Percentiles rank a stretch among this genome's conserved stretches.
phyloP scores from a whole-genome alignment of 441 rosid genomes.

The Pelargonium fulgidum region DNA sequence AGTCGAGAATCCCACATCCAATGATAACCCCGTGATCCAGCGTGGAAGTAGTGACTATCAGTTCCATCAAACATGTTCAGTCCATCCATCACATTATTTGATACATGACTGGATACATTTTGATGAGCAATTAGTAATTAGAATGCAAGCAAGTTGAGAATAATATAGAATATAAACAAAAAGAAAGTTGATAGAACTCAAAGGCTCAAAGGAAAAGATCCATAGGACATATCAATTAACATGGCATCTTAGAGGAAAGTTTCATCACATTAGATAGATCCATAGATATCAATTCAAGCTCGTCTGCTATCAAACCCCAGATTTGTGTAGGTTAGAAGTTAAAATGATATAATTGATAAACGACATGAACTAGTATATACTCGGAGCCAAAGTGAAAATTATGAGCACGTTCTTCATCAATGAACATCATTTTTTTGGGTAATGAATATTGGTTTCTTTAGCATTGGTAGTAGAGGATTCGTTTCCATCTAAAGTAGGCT shows the following conservation, averaged over 20 bases:
- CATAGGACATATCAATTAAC: neutral
- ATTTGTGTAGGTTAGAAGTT: too few relatives aligned
- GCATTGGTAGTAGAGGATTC: neutral
- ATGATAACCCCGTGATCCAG: slow-evolving; percentile 79
- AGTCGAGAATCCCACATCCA: slow-evolving; percentile 99
- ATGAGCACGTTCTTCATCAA: neutral
- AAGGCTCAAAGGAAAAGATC: neutral
- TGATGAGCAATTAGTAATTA: slow-evolving; percentile 22
- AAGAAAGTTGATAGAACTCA: neutral
- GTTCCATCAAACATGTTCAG: slow-evolving; percentile 98
- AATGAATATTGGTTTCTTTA: neutral
- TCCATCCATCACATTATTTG: slow-evolving; percentile 87
- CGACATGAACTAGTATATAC: neutral
- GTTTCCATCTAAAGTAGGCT: neutral
- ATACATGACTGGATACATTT: slow-evolving; percentile 62
- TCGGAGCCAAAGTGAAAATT: neutral
- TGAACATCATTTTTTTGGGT: neutral
- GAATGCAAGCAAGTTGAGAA: neutral
- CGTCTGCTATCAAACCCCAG: neutral
- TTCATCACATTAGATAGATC: neutral
- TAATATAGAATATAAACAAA: neutral
- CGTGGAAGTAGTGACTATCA: slow-evolving; percentile 87
- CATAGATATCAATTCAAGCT: neutral
- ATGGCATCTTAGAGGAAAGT: neutral
- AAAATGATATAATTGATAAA: too few relatives aligned